A percentile compares a stretch with the other conserved stretches of the same genome.
phyloP scores from a whole-genome alignment of 2,329 filamentous ascomycete species.

The Verticillium dahliae region DNA sequence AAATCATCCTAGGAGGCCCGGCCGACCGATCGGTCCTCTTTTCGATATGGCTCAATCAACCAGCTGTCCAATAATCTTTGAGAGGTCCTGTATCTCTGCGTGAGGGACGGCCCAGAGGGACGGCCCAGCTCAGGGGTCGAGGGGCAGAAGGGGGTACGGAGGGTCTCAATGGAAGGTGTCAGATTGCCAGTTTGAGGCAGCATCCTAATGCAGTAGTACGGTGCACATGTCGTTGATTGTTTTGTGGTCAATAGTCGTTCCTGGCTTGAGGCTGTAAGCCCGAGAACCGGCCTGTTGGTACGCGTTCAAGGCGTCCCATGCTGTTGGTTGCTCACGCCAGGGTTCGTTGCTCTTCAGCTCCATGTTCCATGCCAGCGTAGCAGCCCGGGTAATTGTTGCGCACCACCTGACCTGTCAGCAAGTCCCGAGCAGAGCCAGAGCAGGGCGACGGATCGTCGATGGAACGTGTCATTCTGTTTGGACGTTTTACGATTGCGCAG shows the following conservation, averaged over 20 bases:
- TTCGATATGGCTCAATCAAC: slow-evolving; percentile 1
- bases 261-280: neutral
- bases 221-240: neutral
- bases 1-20: neutral
- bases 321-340: neutral
- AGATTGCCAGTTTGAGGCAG: neutral
- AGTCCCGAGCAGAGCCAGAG: neutral
- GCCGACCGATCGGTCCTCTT: neutral
- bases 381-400: neutral
- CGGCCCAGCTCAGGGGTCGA: neutral
- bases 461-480: neutral
- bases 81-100: neutral
- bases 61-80: slow-evolving; percentile 4
- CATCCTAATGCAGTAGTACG: neutral
- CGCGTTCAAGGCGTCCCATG: neutral
- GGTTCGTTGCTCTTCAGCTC: neutral
- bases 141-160: neutral
- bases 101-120: neutral
- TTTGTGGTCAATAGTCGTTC: neutral
- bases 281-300: neutral
- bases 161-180: neutral
- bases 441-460: neutral
- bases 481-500: neutral
- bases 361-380: neutral
- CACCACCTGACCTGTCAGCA: too few species aligned